A percentile compares a stretch with the other conserved stretches of the same genome.
Evolutionary conservation across 1,139 yeast genomes (phyloP).

Genomic region (Candida sp.): DNA sequence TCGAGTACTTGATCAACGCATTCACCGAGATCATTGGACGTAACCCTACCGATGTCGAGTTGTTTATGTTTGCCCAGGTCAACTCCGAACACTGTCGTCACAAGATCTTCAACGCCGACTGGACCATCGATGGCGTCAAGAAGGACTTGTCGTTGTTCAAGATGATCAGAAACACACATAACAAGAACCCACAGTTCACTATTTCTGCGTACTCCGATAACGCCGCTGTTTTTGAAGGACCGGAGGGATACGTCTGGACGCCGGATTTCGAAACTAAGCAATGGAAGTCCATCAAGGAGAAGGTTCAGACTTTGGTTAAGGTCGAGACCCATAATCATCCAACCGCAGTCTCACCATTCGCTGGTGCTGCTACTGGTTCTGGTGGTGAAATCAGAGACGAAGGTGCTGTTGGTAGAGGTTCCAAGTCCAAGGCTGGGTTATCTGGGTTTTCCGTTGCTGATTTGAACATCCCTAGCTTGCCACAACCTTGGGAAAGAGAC

Average conservation of each 20-base stretch:
- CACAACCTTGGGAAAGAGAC: conserved; percentile 93
- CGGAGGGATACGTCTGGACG: conserved; percentile 73
- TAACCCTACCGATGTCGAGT: conserved; percentile 97
- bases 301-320: conserved; percentile 87
- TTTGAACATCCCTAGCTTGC: conserved; percentile 80
- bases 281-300: conserved; percentile 79
- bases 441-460: conserved; percentile 95
- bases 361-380: conserved; percentile 99
- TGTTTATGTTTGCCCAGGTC: conserved; percentile 99
- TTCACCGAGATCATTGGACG: conserved; percentile 77
- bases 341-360: conserved; percentile 98
- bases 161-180: conserved; percentile 96
- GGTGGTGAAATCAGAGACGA: conserved; percentile 99
- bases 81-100: conserved; percentile 99
- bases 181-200: conserved; percentile 78
- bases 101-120: conserved; percentile 97
- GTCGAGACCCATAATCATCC: conserved; percentile 99
- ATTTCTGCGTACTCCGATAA: conserved; percentile 96
- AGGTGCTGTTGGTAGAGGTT: conserved; percentile 99
- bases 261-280: conserved; percentile 76
- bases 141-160: conserved; percentile 82
- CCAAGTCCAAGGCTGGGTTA: conserved; percentile 95
- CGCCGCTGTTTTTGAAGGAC: conserved; percentile 96
- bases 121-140: conserved; percentile 89
- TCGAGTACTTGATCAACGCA: conserved; percentile 82